Evolutionary conservation across 371 early-diverging fungal species (phyloP).

Genomic region (Smittium mucronatum): DNA sequence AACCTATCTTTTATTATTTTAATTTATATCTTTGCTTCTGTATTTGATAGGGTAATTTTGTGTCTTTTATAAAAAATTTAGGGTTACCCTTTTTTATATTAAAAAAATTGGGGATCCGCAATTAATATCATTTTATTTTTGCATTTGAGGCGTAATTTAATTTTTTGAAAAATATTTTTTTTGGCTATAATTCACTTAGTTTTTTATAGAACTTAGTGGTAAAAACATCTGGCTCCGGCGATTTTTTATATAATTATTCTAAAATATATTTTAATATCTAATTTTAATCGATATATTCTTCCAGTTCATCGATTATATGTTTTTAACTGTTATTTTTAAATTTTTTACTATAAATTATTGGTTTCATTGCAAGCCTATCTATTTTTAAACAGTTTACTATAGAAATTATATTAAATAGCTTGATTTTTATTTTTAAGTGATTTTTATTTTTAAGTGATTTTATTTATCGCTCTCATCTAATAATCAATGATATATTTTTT

Average conservation of each 20-base stretch:
- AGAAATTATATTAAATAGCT: not conserved
- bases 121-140: not conserved
- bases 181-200: not conserved
- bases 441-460: too few species aligned
- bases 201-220: slow-evolving; percentile 11
- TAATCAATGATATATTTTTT: not conserved
- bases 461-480: not conserved
- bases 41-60: slow-evolving; percentile 14
- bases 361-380: not conserved
- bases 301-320: not conserved
- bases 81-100: slow-evolving; percentile 14
- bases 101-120: slow-evolving; percentile 2
- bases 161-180: not conserved
- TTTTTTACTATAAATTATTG: not conserved
- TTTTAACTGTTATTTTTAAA: not conserved
- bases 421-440: not conserved
- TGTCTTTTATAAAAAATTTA: slow-evolving; percentile 9
- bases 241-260: not conserved
- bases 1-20: not conserved
- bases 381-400: too few species aligned
- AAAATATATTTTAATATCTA: not conserved
- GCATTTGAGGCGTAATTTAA: slow-evolving; percentile 1
- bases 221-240: not conserved
- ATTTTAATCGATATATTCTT: not conserved
- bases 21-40: slow-evolving; percentile 13